Conservation (phyloP, 305 asterid species). For the Solanum aculeatissimum region DNA sequence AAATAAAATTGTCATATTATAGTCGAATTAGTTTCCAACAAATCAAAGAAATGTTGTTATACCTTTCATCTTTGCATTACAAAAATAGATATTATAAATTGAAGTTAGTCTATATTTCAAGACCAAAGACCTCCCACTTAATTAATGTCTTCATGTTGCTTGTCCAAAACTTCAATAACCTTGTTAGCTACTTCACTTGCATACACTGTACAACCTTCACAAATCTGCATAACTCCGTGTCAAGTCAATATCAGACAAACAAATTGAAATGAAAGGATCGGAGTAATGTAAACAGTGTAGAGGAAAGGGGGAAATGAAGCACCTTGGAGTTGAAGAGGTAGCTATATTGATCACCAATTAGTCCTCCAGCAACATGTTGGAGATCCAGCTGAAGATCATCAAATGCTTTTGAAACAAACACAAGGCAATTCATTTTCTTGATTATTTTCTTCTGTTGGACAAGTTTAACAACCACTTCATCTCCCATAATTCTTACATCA, state of each 20-base stretch:
- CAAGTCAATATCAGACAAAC: not conserved
- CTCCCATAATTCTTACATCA: constrained; percentile 66
- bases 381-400: constrained; percentile 80
- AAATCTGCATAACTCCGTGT: constrained; percentile 31
- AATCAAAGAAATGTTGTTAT: not conserved
- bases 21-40: not conserved
- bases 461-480: constrained; percentile 74
- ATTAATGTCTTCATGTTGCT: constrained; percentile 32
- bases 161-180: constrained; percentile 70
- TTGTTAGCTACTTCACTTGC: constrained; percentile 86
- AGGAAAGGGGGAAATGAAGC: not conserved
- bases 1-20: not conserved
- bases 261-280: not conserved
- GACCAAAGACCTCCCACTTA: not conserved
- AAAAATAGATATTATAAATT: not conserved
- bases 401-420: constrained; percentile 54
- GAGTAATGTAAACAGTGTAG: not conserved
- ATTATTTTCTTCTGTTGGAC: constrained; percentile 34
- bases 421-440: constrained; percentile 54
- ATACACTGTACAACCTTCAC: constrained; percentile 74
- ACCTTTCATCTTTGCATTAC: not conserved
- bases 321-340: constrained; percentile 82
- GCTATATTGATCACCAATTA: constrained; percentile 72
- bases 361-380: constrained; percentile 86
- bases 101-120: not conserved